Evolutionary conservation across 116 monocot species (phyloP).

Genomic region (Posidonia oceanica): DNA sequence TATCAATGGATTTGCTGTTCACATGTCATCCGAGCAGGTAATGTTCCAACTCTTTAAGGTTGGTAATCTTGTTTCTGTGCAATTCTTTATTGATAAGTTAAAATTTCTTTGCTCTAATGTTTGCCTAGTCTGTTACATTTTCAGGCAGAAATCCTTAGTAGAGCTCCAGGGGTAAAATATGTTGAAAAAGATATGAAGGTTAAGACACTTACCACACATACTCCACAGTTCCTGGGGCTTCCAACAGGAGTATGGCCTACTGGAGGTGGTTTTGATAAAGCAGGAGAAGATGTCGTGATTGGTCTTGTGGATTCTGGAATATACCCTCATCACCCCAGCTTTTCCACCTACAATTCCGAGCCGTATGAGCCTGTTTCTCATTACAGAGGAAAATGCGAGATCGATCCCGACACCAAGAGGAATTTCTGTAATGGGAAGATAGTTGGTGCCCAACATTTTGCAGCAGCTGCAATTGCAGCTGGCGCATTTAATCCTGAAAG

Average conservation of each 20-base stretch:
- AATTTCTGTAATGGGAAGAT: constrained; percentile 93
- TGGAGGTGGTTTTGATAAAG: constrained; percentile 87
- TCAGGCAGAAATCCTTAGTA: constrained; percentile 67
- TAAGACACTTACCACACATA: constrained; percentile 86
- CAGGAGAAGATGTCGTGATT: constrained; percentile 91
- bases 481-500: constrained; percentile 79
- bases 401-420: constrained; percentile 55
- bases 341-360: constrained; percentile 56
- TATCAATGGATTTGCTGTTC: constrained; percentile 87
- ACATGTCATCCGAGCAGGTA: constrained; percentile 76
- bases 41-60: neutral
- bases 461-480: constrained; percentile 92
- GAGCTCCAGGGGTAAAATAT: constrained; percentile 64
- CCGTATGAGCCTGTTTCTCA: constrained; percentile 78
- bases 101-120: neutral
- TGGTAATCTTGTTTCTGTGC: neutral
- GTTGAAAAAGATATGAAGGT: constrained; percentile 92
- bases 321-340: constrained; percentile 85
- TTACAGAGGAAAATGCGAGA: constrained; percentile 86
- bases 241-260: constrained; percentile 94
- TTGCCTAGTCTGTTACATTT: constrained; percentile 1
- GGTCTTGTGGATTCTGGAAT: constrained; percentile 95
- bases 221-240: constrained; percentile 86
- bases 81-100: neutral
- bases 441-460: constrained; percentile 97